Evolutionary conservation across 2,329 filamentous ascomycete species (phyloP), one percentile per base, ranked within the genome.

Genomic region (Plenodomus lindquistii): DNA sequence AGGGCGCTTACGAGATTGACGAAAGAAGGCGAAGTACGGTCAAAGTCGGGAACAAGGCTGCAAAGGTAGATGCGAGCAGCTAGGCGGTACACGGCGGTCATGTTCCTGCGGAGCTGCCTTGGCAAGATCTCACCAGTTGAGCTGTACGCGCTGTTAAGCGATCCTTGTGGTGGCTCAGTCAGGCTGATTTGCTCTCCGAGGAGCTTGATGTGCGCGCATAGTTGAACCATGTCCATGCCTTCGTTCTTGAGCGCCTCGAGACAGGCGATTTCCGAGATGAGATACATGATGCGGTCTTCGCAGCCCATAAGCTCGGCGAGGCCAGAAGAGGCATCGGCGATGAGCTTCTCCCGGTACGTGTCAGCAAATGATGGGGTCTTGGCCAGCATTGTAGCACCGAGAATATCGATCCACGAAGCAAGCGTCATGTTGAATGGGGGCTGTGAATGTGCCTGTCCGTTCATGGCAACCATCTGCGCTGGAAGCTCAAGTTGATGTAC

Each of bases 41-140:
- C 85, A 75, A 93, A 94, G 47, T 91, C 91, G 0, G 93, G 93
- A 0, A 97, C 89, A 29, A 99, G 81, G 67, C 89, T 92, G 84
- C 91, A 96, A n/a, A 97, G 85, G 75, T 97, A 97, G 75, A 99
- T 91, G 67, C 93, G 88, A 2, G 93, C 92, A 2, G 93, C 93
- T 44, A 96, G 79, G 63, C 93, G 89, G 84, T 96, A 99, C 37
- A 95, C 85, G 35, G 87, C 83, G 0, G 91, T 96, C 74, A 97
- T 91, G 78, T 95, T 96, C 73, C 84, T 86, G 69, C 86, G 87
- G 56, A 97, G 82, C 73, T 95, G 88, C 67, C 88, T 89, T 2
- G 92, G 88, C 46, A 86, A 86, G 59, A 97, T 83, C 39, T 85
- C 85, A 49, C 90, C 90, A 50, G 86, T 88, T 15, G 75, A 72